phyloP scores from a whole-genome alignment of 345 rosid genomes.

The Cardamine chenopodiifolia region DNA sequence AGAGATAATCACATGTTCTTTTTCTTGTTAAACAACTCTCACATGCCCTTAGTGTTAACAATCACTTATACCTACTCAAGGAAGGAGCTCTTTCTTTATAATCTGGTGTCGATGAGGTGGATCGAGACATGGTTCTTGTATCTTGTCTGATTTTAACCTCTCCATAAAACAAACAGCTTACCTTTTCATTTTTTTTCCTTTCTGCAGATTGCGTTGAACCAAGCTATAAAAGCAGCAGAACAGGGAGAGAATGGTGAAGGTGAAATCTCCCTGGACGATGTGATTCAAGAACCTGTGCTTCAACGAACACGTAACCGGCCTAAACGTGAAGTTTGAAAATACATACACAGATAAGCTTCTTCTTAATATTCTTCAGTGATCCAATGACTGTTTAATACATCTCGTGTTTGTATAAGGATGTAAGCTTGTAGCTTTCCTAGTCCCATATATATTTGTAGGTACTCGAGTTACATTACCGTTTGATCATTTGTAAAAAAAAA shows the following conservation, averaged over 20 bases:
- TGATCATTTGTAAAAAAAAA: conserved; percentile 13
- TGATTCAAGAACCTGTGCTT: conserved; percentile 53
- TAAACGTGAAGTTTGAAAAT: conserved; percentile 57
- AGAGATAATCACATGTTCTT: not conserved
- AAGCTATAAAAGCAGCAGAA: conserved; percentile 62
- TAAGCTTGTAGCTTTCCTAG: conserved; percentile 22
- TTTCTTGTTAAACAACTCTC: too few species aligned
- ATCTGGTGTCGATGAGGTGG: not conserved
- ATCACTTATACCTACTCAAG: not conserved
- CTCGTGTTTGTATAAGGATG: conserved; percentile 22
- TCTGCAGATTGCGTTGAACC: conserved; percentile 61
- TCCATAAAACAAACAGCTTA: not conserved
- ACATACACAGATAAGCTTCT: not conserved
- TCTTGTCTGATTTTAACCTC: not conserved
- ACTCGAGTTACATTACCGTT: not conserved
- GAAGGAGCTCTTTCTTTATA: not conserved
- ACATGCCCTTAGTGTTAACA: not conserved
- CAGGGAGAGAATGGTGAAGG: conserved; percentile 47
- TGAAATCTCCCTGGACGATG: conserved; percentile 46
- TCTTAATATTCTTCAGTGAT: conserved; percentile 4
- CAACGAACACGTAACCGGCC: conserved; percentile 72
- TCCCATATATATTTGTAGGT: conserved; percentile 21
- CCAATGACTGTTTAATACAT: conserved; percentile 1
- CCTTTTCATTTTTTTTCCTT: not conserved
- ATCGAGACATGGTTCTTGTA: not conserved